Conservation (phyloP, 345 rosid genomes). For the Eucalyptus pauciflora region DNA sequence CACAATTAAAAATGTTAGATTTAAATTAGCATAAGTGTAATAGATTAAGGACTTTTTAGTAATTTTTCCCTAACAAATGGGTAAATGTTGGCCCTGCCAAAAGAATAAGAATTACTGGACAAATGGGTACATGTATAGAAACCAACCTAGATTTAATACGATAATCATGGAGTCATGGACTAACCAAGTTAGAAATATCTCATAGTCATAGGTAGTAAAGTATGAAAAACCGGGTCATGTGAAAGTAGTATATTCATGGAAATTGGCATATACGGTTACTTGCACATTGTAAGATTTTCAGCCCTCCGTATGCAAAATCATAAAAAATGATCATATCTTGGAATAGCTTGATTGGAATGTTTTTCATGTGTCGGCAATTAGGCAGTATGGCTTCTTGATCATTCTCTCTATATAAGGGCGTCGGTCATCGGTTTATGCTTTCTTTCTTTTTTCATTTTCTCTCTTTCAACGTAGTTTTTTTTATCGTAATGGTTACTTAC, state of each 20-base stretch:
- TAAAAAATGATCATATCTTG: background rate
- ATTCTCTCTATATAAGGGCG: background rate
- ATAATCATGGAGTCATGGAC: background rate
- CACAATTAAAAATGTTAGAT: no score
- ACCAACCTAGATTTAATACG: background rate
- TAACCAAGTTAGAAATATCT: background rate
- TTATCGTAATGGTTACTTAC: rapidly evolving
- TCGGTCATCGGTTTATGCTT: background rate
- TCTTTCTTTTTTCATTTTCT: background rate
- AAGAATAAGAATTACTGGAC: background rate
- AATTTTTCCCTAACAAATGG: background rate
- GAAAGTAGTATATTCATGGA: background rate
- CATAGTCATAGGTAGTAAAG: background rate
- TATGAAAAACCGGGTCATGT: background rate
- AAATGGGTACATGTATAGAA: background rate
- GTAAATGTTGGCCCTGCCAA: background rate
- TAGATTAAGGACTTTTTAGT: no score
- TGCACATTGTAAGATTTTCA: background rate
- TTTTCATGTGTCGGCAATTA: background rate
- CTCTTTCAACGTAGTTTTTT: background rate
- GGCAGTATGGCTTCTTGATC: background rate
- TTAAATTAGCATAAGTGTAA: no score
- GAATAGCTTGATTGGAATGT: background rate
- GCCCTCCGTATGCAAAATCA: background rate
- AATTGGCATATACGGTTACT: background rate